phyloP scores from a whole-genome alignment of 441 rosid species.

The Rhodomyrtus psidioides region DNA sequence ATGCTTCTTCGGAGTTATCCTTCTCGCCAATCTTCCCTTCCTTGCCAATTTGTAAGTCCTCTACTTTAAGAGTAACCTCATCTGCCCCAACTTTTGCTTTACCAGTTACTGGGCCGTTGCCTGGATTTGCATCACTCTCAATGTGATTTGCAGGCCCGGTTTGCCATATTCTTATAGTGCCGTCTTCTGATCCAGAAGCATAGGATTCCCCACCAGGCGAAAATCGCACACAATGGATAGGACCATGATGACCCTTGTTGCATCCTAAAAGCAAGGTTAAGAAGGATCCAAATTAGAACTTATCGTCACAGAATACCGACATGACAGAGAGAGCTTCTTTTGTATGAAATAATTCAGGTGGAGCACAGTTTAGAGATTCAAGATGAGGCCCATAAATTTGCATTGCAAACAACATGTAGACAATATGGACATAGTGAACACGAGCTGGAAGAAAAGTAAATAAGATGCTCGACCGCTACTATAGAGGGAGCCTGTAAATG shows the following conservation, averaged over 20 bases:
- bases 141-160: slow-evolving; percentile 43
- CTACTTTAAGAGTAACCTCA: slow-evolving; percentile 57
- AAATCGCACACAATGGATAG: slow-evolving; percentile 87
- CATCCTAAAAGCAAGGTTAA: slow-evolving; percentile 40
- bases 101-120: slow-evolving; percentile 35
- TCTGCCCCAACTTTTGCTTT: slow-evolving; percentile 57
- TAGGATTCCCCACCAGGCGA: slow-evolving; percentile 95
- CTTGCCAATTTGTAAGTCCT: slow-evolving; percentile 44
- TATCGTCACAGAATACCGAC: background rate
- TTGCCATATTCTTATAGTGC: slow-evolving; percentile 96
- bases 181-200: slow-evolving; percentile 97
- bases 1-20: slow-evolving; percentile 20
- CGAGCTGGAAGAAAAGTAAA: background rate
- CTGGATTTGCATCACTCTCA: slow-evolving; percentile 26
- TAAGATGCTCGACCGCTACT: background rate
- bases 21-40: slow-evolving; percentile 40
- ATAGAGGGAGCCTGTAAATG: background rate
- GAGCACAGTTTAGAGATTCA: background rate
- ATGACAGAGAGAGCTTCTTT: background rate
- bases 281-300: background rate
- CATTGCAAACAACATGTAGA: background rate
- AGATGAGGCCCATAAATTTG: background rate
- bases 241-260: slow-evolving; percentile 99
- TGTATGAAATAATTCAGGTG: background rate
- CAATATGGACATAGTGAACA: background rate